Evolutionary conservation across 768 basidiomycete genomes (phyloP).

Genomic region (Tylopilus sp.): DNA sequence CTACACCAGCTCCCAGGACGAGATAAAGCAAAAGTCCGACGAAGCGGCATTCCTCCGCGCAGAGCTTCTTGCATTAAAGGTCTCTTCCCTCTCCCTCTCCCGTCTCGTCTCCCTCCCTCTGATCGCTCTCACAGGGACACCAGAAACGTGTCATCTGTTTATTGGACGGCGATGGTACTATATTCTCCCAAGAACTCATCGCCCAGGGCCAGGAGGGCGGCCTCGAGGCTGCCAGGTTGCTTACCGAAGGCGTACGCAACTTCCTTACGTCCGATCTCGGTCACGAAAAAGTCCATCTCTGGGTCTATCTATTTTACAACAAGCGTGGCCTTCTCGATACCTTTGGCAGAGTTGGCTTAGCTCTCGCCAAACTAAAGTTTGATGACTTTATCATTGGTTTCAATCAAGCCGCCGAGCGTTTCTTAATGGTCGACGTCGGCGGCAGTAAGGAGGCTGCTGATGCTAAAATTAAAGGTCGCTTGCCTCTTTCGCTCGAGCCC

Average conservation of each 20-base stretch:
- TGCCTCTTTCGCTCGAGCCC: neutral
- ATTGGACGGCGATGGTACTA: conserved; percentile 63
- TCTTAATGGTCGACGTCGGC: conserved; percentile 69
- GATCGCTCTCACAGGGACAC: conserved; percentile 13
- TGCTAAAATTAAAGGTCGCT: conserved; percentile 67
- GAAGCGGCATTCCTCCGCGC: conserved; percentile 13
- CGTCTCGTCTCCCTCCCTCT: neutral
- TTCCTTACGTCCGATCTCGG: conserved; percentile 19
- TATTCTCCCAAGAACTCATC: conserved; percentile 55
- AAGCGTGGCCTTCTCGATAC: conserved; percentile 57
- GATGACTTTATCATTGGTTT: conserved; percentile 68
- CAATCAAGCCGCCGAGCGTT: conserved; percentile 65
- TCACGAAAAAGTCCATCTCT: conserved; percentile 43
- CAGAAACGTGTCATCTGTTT: conserved; percentile 42
- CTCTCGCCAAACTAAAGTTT: conserved; percentile 40
- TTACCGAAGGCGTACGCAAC: conserved; percentile 35
- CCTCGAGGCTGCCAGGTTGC: conserved; percentile 47
- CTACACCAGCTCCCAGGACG: conserved; percentile 22
- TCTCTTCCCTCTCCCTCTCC: neutral
- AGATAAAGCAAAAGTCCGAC: conserved; percentile 15
- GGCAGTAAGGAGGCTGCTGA: conserved; percentile 71
- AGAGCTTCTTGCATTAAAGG: conserved; percentile 30
- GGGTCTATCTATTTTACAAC: conserved; percentile 63
- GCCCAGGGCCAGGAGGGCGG: conserved; percentile 56
- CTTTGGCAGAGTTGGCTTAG: conserved; percentile 36